These are phyloP conservation scores for Cryptococcus maquisensis DNA, from an alignment of 1,284 basidiomycete species.

Conservation along the genomic window DNA sequence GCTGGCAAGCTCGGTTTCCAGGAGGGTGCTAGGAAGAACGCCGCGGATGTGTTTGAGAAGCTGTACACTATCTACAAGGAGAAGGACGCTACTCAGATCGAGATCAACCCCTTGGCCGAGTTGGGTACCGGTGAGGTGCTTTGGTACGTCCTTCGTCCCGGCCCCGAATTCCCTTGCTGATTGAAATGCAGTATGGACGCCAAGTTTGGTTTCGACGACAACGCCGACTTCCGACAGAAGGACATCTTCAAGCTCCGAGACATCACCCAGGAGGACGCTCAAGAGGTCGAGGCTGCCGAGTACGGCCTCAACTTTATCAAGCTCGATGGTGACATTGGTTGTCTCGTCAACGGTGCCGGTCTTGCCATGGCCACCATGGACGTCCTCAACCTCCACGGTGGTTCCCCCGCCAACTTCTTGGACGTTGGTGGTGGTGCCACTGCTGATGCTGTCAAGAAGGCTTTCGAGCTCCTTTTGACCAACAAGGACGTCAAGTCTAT, in stretches of 20 bases:
- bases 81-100: slow-evolving; percentile 98
- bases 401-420: slow-evolving; percentile 86
- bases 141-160: slow-evolving; percentile 58
- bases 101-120: slow-evolving; percentile 99
- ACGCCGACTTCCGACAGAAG: slow-evolving; percentile 94
- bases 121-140: slow-evolving; percentile 88
- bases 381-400: slow-evolving; percentile 89
- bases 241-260: slow-evolving; percentile 89
- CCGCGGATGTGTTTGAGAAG: slow-evolving; percentile 90
- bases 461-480: slow-evolving; percentile 88
- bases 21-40: slow-evolving; percentile 68
- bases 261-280: slow-evolving; percentile 90
- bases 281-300: slow-evolving; percentile 81
- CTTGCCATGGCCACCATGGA: slow-evolving; percentile 99
- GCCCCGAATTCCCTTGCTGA: too few species aligned
- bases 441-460: slow-evolving; percentile 98
- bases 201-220: slow-evolving; percentile 99
- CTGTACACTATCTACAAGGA: slow-evolving; percentile 98
- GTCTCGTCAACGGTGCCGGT: slow-evolving; percentile 97
- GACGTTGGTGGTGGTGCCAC: slow-evolving; percentile 98
- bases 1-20: slow-evolving; percentile 91
- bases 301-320: slow-evolving; percentile 99
- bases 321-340: slow-evolving; percentile 95
- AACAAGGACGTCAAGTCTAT: slow-evolving; percentile 95
- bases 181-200: slow-evolving; percentile 82